Percentiles rank a stretch among this genome's conserved stretches.
phyloP scores from a whole-genome alignment of 345 rosid species.

The Sonneratia alba region DNA sequence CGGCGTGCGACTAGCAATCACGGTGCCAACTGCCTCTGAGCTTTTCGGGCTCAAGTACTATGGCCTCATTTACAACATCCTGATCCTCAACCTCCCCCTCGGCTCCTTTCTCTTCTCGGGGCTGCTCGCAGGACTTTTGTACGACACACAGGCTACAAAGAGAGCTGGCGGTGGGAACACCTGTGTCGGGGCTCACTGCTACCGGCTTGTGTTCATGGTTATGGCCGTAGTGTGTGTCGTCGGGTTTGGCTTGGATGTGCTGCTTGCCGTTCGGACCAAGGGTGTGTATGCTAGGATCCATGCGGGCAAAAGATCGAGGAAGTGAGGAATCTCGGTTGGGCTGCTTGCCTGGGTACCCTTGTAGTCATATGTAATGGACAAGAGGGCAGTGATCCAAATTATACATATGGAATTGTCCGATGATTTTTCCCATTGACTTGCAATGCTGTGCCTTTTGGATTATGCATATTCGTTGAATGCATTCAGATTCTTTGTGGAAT shows the following conservation, averaged over 20 bases:
- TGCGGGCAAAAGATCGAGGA: slow-evolving; percentile 38
- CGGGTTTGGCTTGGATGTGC: slow-evolving; percentile 64
- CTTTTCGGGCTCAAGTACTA: slow-evolving; percentile 88
- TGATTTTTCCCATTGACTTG: neutral
- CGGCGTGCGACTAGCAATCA: slow-evolving; percentile 75
- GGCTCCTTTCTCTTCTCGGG: slow-evolving; percentile 94
- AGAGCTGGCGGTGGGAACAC: slow-evolving; percentile 81
- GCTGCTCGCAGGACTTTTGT: slow-evolving; percentile 64
- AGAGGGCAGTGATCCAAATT: neutral
- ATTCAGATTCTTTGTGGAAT: no score
- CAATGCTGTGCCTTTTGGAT: no score
- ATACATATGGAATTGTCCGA: neutral
- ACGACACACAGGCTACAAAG: slow-evolving; percentile 63
- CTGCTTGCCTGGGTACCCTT: neutral
- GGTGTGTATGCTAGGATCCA: slow-evolving; percentile 45
- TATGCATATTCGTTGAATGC: no score
- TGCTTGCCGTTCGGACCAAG: slow-evolving; percentile 53
- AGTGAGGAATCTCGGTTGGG: slow-evolving; percentile 6
- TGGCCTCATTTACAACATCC: slow-evolving; percentile 74
- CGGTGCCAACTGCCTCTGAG: slow-evolving; percentile 84
- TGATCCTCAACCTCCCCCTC: slow-evolving; percentile 76
- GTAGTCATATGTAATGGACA: neutral
- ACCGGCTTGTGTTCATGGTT: slow-evolving; percentile 52
- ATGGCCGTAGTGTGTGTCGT: slow-evolving; percentile 60
- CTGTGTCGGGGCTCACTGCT: slow-evolving; percentile 81